Percentiles rank a stretch among this genome's conserved stretches.
Conservation (phyloP, 2,329 filamentous ascomycete species). For the Stagonosporopsis vannaccii region DNA sequence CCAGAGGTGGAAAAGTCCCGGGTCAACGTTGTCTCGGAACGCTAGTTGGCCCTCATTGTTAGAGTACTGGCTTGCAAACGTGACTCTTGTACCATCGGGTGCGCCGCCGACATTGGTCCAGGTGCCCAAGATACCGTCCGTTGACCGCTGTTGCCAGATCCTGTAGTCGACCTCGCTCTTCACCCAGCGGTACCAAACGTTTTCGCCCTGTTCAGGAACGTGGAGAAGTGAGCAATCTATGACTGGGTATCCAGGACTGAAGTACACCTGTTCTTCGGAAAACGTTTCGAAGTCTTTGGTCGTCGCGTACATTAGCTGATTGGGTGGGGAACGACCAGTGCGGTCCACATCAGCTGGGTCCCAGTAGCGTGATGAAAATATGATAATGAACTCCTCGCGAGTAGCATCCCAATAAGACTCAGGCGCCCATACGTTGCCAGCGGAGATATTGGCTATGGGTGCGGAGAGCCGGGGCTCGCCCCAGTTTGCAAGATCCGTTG, state of each 20-base stretch:
- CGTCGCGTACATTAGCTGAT: slow-evolving; percentile 16
- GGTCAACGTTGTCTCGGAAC: slow-evolving; percentile 8
- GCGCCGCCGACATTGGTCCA: slow-evolving; percentile 13
- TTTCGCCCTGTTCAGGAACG: slow-evolving; percentile 11
- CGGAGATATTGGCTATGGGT: slow-evolving; percentile 10
- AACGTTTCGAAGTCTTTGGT: slow-evolving; percentile 14
- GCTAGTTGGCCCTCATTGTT: slow-evolving; percentile 16
- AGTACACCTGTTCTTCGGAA: slow-evolving; percentile 14
- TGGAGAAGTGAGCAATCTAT: slow-evolving; percentile 15
- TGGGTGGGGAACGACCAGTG: slow-evolving; percentile 5
- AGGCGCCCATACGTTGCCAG: slow-evolving; percentile 15
- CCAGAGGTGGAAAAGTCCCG: slow-evolving; percentile 11
- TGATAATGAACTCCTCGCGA: slow-evolving; percentile 8
- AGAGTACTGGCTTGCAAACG: slow-evolving; percentile 8
- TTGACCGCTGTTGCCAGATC: slow-evolving; percentile 16
- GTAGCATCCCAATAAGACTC: slow-evolving; percentile 14
- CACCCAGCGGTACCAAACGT: slow-evolving; percentile 17
- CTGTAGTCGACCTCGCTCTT: slow-evolving; percentile 16
- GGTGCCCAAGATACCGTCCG: slow-evolving; percentile 3
- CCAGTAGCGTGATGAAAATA: slow-evolving; percentile 17
- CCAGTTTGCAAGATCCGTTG: slow-evolving; percentile 10
- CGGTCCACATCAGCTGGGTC: slow-evolving; percentile 9
- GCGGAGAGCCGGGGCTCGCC: slow-evolving; percentile 9
- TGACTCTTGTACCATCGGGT: slow-evolving; percentile 12
- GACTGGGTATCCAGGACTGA: slow-evolving; percentile 13